These are phyloP conservation scores for Sutorius eximius DNA, from an alignment of 1,284 basidiomycete genomes.

Conservation along the genomic window DNA sequence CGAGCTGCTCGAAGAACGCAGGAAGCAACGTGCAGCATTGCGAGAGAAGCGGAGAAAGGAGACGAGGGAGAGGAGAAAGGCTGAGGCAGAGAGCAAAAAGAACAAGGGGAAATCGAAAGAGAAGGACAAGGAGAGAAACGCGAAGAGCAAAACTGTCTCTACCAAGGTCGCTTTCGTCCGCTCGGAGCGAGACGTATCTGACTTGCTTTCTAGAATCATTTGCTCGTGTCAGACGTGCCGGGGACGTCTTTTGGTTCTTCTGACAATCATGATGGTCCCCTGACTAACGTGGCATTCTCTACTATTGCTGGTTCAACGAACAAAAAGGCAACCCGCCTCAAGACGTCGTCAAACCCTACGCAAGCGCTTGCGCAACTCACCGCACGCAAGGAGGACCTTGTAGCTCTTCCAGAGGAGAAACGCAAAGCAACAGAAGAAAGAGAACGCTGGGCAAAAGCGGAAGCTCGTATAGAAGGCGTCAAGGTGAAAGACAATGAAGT, in stretches of 20 bases:
- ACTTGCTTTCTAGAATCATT: conserved; percentile 55
- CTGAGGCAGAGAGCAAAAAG: conserved; percentile 51
- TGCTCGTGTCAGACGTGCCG: conserved; percentile 63
- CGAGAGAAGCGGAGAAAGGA: conserved; percentile 81
- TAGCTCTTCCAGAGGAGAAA: conserved; percentile 74
- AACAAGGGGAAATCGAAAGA: conserved; percentile 48
- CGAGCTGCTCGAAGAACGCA: conserved; percentile 77
- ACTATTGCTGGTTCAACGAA: conserved; percentile 52
- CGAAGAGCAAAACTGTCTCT: conserved; percentile 37
- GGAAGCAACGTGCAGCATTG: conserved; percentile 75
- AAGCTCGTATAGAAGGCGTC: conserved; percentile 78
- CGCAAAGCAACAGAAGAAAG: conserved; percentile 74
- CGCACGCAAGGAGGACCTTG: conserved; percentile 71
- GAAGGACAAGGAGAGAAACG: conserved; percentile 16
- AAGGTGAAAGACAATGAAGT: conserved; percentile 85
- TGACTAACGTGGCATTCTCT: conserved; percentile 73
- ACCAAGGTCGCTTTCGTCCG: conserved; percentile 46
- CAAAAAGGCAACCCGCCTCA: conserved; percentile 53
- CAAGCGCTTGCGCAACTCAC: conserved; percentile 82
- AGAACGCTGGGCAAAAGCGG: conserved; percentile 86
- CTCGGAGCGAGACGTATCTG: neutral
- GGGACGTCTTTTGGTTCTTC: conserved; percentile 34
- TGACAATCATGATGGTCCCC: conserved; percentile 41
- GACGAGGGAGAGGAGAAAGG: conserved; percentile 76
- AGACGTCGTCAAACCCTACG: conserved; percentile 74